Evolutionary conservation across 139 green algal species (phyloP), one percentile per base, ranked within the genome.

Genomic region (Chlamydomonas urium): DNA sequence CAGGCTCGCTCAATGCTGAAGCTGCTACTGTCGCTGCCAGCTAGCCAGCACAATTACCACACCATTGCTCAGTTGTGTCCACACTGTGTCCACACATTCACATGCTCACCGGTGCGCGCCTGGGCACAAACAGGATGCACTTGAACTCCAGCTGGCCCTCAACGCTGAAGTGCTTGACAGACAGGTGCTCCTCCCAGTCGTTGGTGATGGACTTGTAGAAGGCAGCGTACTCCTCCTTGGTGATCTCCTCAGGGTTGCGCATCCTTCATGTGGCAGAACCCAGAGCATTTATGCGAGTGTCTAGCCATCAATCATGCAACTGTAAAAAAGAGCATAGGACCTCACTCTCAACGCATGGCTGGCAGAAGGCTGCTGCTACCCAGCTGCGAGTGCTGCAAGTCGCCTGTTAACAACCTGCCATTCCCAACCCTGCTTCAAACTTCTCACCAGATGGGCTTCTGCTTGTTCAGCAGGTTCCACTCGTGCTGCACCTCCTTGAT

Each of bases 141-240:
- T 98, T 98, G 93, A 99, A 99, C 90, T 99, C 96, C 56, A 99
- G 89, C 88, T 99, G 95, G 29, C 96, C 96, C 85, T 99, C 96
- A 32, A 98, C 94, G 1, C 82, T 81, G 84, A 99, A 99, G 89
- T 98, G 94, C 92, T 98, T 97, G 42, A 91, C 86, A 19, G 89
- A 71, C 58, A 99, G 83, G 66, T 95, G 89, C 65, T 99, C 96
- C 87, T 99, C 96, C 96, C 96, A 99, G 86, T 99, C 96, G 79
- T 99, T 99, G 84, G 88, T 93, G 48, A 99, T 84, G 5, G 84
- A 89, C 89, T 98, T 98, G 93, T 98, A 98, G 85, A 98, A 98
- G 66, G 93, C 91, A 2, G 84, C 87, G 71, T 98, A 98, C 88
- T 98, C 93, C 61, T 98, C 90, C 76, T 92, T 92, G 65, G 89